Percentiles rank a stretch among this genome's conserved stretches.
These are phyloP conservation scores for Paxillus ammoniavirescens DNA, from an alignment of 768 basidiomycete species.

Conservation along the genomic window DNA sequence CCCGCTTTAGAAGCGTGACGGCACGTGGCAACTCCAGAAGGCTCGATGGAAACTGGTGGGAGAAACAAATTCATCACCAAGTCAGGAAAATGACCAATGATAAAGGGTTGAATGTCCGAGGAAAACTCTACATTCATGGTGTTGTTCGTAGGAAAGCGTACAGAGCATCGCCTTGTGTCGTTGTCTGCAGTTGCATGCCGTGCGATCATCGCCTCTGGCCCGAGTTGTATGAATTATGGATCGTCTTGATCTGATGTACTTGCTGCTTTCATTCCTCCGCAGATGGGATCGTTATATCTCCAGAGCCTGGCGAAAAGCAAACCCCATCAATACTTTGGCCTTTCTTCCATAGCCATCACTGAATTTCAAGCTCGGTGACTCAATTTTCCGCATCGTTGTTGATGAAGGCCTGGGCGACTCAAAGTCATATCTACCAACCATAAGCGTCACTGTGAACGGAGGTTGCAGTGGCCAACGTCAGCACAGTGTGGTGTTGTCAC, in stretches of 20 bases:
- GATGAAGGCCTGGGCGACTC: not conserved
- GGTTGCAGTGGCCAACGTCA: not conserved
- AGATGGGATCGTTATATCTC: constrained; percentile 19
- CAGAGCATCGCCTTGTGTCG: constrained; percentile 2
- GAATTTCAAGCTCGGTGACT: constrained; percentile 19
- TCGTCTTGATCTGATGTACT: constrained; percentile 18
- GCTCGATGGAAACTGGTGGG: not conserved
- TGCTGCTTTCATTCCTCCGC: constrained; percentile 19
- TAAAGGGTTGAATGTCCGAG: constrained; percentile 24
- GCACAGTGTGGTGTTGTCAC: not conserved
- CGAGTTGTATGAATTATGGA: not conserved
- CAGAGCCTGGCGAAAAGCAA: not conserved
- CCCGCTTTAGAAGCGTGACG: not conserved
- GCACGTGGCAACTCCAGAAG: not conserved
- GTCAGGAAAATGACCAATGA: constrained; percentile 10
- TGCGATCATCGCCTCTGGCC: constrained; percentile 1
- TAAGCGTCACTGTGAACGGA: not conserved
- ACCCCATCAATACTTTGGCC: not conserved
- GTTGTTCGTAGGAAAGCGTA: constrained; percentile 2
- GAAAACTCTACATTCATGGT: not conserved
- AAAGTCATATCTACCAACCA: not conserved
- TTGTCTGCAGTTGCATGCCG: constrained; percentile 1
- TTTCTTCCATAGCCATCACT: constrained; percentile 26
- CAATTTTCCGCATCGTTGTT: not conserved
- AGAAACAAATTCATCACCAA: constrained; percentile 1